Conservation (phyloP, 148 eudicot species). For the Fagopyrum homotropicum region DNA sequence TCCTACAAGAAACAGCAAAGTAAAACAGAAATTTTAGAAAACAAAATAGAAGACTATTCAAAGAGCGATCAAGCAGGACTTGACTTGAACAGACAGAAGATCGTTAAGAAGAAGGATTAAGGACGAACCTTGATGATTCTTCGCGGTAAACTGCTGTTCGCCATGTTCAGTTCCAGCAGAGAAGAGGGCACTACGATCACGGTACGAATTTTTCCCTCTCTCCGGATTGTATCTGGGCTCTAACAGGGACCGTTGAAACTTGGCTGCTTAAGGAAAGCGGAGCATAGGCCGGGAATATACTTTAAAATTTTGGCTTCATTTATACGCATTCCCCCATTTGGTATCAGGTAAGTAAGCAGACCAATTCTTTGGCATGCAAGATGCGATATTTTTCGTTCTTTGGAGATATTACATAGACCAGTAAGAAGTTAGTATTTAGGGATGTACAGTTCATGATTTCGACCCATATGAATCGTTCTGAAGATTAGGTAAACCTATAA, state of each 20-base stretch:
- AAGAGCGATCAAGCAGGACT: conserved; percentile 21
- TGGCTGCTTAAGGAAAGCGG: neutral
- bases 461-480: too few relatives aligned
- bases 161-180: conserved; percentile 26
- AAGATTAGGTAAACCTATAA: too few relatives aligned
- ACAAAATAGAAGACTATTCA: neutral
- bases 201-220: neutral
- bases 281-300: neutral
- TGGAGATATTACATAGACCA: too few relatives aligned
- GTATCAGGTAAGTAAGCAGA: too few relatives aligned
- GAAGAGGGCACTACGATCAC: neutral
- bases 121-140: conserved; percentile 54
- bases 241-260: neutral
- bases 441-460: too few relatives aligned
- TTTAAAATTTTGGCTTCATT: neutral
- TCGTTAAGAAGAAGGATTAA: conserved; percentile 8
- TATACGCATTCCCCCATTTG: neutral
- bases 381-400: too few relatives aligned
- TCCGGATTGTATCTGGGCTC: too few relatives aligned
- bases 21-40: neutral
- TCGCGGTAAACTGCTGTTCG: conserved; percentile 56
- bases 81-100: neutral
- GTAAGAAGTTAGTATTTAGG: too few relatives aligned
- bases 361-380: too few relatives aligned
- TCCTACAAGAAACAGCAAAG: conserved; percentile 39